phyloP scores from a whole-genome alignment of 805 yeast genomes.

The Myxozyma kluyveri region DNA sequence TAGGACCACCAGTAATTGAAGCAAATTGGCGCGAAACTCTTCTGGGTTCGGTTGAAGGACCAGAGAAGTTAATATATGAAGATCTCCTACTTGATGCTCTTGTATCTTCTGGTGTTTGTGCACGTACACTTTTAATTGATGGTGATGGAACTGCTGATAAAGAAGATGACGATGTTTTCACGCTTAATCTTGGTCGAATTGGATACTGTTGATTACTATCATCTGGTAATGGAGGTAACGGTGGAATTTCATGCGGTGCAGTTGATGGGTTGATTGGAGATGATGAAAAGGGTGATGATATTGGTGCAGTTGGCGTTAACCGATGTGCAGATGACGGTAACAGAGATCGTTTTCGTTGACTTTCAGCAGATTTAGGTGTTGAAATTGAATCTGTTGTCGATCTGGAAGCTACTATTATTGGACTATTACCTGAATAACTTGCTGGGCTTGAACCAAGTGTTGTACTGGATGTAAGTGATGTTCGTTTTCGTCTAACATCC shows the following conservation, averaged over 20 bases:
- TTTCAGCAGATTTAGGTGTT: too few relatives aligned
- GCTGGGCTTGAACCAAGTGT: background rate
- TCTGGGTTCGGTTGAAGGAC: constrained; percentile 19
- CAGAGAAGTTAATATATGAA: constrained; percentile 4
- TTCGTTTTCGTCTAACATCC: constrained; percentile 4
- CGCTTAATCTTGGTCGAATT: background rate
- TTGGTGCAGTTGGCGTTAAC: background rate
- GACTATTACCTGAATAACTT: too few relatives aligned
- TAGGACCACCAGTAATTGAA: background rate
- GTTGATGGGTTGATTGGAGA: background rate
- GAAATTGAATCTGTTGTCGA: too few relatives aligned
- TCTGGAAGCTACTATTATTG: too few relatives aligned
- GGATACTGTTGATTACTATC: background rate
- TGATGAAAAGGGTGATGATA: background rate
- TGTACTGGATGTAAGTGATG: background rate
- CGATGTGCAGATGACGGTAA: background rate
- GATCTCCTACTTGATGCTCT: constrained; percentile 5
- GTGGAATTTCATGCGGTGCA: constrained; percentile 14
- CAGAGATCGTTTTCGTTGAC: too few relatives aligned
- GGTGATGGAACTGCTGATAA: too few relatives aligned
- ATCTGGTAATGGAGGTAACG: constrained; percentile 26
- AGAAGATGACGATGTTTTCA: background rate
- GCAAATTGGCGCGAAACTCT: constrained; percentile 9
- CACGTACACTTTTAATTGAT: background rate
- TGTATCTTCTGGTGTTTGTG: constrained; percentile 9